Evolutionary conservation across 169 alveolate species (phyloP).

Genomic region (Plasmodium billcollinsi): DNA sequence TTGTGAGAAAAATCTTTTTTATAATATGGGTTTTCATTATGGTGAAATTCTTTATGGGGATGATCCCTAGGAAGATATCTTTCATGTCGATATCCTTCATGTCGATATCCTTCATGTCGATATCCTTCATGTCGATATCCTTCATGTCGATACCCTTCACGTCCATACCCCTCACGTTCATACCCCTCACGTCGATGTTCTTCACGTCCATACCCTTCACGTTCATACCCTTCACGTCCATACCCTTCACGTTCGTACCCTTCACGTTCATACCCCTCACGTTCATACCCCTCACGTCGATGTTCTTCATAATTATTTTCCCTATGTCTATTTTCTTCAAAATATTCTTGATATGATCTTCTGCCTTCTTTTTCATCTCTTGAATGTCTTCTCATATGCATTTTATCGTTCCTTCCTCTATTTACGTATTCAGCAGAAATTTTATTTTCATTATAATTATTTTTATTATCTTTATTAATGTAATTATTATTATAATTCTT

Average conservation of each 20-base stretch:
- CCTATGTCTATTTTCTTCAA: conserved; percentile 2
- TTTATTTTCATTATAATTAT: background rate
- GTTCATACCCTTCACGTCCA: background rate
- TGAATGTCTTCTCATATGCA: conserved; percentile 33
- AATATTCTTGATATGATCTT: too few species aligned
- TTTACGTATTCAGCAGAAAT: background rate
- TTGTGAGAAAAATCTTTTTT: background rate
- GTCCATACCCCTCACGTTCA: conserved; percentile 10
- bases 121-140: background rate
- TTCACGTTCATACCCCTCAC: too few species aligned
- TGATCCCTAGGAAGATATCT: too few species aligned
- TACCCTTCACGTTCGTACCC: too few species aligned
- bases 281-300: too few species aligned
- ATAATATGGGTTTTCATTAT: conserved; percentile 12
- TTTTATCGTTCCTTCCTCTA: conserved; percentile 36
- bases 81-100: background rate
- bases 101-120: conserved; percentile 17
- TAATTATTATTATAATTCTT: background rate
- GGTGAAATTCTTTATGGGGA: too few species aligned
- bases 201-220: conserved; percentile 13
- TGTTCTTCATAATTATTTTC: conserved; percentile 6
- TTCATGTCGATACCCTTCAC: too few species aligned
- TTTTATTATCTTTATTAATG: too few species aligned
- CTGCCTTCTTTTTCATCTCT: conserved; percentile 11
- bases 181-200: background rate